Conservation (phyloP, 2,329 filamentous ascomycete species). For the Ascosphaera acerosa region DNA sequence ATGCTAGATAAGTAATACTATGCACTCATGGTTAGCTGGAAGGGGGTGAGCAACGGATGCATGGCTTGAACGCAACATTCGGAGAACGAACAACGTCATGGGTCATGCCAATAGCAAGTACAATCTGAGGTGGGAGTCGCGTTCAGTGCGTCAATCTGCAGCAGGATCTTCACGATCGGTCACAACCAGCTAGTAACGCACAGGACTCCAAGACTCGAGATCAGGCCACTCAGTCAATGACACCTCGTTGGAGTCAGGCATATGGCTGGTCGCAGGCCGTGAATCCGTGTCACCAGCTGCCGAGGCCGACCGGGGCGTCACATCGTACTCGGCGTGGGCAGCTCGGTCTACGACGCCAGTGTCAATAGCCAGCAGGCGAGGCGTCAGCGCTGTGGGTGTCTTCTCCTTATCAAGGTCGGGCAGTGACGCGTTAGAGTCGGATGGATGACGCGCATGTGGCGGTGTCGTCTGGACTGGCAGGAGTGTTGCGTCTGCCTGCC, state of each 20-base stretch:
- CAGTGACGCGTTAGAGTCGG: constrained; percentile 81
- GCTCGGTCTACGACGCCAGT: not conserved
- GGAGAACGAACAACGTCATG: too few species aligned
- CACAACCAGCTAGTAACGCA: too few species aligned
- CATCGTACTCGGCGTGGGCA: not conserved
- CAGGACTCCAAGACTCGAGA: not conserved
- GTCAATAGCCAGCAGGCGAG: not conserved
- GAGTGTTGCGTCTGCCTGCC: not conserved
- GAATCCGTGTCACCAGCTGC: not conserved
- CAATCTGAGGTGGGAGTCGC: too few species aligned
- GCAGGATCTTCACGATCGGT: too few species aligned
- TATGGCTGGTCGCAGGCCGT: constrained; percentile 1
- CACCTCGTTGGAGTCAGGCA: not conserved
- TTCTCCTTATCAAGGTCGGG: constrained; percentile 21
- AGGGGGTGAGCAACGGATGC: too few species aligned
- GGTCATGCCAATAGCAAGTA: too few species aligned
- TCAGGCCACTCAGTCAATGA: not conserved
- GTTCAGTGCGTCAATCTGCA: too few species aligned
- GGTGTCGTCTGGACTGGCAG: constrained; percentile 24
- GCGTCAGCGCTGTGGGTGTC: not conserved
- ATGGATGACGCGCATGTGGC: constrained; percentile 31
- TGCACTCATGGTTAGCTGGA: too few species aligned
- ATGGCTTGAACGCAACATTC: too few species aligned
- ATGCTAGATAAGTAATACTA: too few species aligned
- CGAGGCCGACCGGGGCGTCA: constrained; percentile 1